Evolutionary conservation across 1,284 basidiomycete species (phyloP), one percentile per base, ranked within the genome.

Genomic region (Cutaneotrichosporon spelunceum): DNA sequence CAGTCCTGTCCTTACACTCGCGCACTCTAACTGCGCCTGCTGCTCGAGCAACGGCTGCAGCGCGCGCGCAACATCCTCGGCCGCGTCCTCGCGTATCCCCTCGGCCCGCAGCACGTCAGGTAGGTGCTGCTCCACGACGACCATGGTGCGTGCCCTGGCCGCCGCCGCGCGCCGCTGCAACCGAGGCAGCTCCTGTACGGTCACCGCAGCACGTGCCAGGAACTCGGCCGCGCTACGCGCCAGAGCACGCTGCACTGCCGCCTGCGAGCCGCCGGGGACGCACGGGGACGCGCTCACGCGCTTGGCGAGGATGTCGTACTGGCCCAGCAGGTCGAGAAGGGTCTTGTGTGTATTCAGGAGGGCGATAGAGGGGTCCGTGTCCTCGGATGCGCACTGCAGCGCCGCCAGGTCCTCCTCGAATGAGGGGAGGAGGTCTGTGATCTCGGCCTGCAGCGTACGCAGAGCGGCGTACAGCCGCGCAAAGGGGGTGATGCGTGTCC

Each of bases 31-130:
- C 54, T 93, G 82, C 3, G 89, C 88, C 78, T 95, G 92, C 78
- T 95, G 92, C 76, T 95, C 92, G 10, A 95, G 82, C 21, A 95
- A 79, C 3, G 92, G 91, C 71, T 94, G 91, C 24, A 95, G 79
- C 4, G 83, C 79, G 34, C 84, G 81, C 2, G 90, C 90, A 23
- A 89, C 79, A 55, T 87, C 83, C 67, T 89, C 86, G 1, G 84
- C 67, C 27, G 56, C 67, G 19, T 61, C 62, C 11, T 63, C 66
- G 36, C 65, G 56, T 4, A 62, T 53, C 3, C 66, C 71, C 48
- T 67, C 69, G 10, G 65, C 61, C 8, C 58, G 50, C 11, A 70
- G 61, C 45, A 68, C 70, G 27, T 73, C 68, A 24, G 66, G 60
- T 29, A 74, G 59, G 4, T 67, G 68, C 36, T 68, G 66, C 59